Evolutionary conservation across 2,329 filamentous ascomycete species (phyloP).

Genomic region (Fusarium avenaceum): DNA sequence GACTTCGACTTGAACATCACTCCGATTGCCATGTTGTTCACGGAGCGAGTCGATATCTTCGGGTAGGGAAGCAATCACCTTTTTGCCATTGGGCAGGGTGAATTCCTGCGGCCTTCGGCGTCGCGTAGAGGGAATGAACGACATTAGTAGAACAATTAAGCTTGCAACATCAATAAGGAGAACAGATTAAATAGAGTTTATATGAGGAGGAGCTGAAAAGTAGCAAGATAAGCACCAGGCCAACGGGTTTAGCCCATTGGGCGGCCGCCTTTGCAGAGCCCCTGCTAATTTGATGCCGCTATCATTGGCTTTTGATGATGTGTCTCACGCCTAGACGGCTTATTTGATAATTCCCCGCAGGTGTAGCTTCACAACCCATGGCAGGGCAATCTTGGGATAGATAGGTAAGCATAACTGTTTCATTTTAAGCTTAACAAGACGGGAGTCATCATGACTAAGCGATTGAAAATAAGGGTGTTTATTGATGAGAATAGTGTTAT

Average conservation of each 20-base stretch:
- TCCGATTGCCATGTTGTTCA: slow-evolving; percentile 56
- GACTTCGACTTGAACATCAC: slow-evolving; percentile 63
- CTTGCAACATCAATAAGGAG: slow-evolving; percentile 8
- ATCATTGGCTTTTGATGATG: slow-evolving; percentile 45
- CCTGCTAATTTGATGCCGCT: slow-evolving; percentile 38
- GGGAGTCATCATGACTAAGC: slow-evolving; percentile 17
- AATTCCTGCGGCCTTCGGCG: slow-evolving; percentile 65
- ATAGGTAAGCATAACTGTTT: slow-evolving; percentile 13
- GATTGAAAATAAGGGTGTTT: background rate
- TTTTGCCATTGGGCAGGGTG: slow-evolving; percentile 66
- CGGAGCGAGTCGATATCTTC: slow-evolving; percentile 66
- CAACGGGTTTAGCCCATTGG: slow-evolving; percentile 28
- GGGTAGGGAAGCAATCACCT: slow-evolving; percentile 69
- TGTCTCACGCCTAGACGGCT: slow-evolving; percentile 36
- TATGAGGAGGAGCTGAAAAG: slow-evolving; percentile 29
- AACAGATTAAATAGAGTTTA: slow-evolving; percentile 4
- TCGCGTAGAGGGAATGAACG: slow-evolving; percentile 39
- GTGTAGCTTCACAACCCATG: slow-evolving; percentile 21
- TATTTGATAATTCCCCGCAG: slow-evolving; percentile 27
- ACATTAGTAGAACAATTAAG: slow-evolving; percentile 32
- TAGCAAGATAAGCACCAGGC: slow-evolving; percentile 33
- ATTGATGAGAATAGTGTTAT: background rate
- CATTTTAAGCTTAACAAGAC: slow-evolving; percentile 16
- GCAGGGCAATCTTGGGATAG: background rate
- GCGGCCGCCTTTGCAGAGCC: slow-evolving; percentile 38